Evolutionary conservation across 2,329 filamentous ascomycete species (phyloP).

Genomic region (Chaetomium sp.): DNA sequence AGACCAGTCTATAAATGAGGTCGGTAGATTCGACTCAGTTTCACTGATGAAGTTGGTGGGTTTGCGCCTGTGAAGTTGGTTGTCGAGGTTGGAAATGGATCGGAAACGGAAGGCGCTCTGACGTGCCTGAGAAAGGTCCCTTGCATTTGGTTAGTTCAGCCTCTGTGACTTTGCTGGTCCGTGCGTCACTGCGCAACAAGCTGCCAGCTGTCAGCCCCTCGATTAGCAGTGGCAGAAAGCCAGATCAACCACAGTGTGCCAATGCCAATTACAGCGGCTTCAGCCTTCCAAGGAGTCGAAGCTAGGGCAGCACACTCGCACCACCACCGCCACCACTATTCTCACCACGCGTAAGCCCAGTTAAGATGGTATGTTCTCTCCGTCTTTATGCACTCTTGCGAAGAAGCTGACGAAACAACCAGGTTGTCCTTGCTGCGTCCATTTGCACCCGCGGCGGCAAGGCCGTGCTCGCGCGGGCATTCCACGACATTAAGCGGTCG

Average conservation of each 20-base stretch:
- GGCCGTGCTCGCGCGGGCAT: slow-evolving; percentile 95
- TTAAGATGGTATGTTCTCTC: slow-evolving; percentile 45
- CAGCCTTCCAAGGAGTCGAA: slow-evolving; percentile 5
- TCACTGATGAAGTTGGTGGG: not conserved
- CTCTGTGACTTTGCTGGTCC: not conserved
- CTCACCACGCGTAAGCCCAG: slow-evolving; percentile 22
- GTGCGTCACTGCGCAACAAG: not conserved
- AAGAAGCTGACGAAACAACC: slow-evolving; percentile 28
- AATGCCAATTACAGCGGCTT: slow-evolving; percentile 23
- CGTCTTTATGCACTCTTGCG: not conserved
- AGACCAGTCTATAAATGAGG: not conserved
- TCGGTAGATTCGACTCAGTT: not conserved
- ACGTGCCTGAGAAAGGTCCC: not conserved
- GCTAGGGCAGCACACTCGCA: slow-evolving; percentile 18
- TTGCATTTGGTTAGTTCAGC: slow-evolving; percentile 12
- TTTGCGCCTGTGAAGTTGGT: not conserved
- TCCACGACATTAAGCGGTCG: slow-evolving; percentile 95
- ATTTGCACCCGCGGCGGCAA: slow-evolving; percentile 99
- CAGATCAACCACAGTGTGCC: slow-evolving; percentile 32
- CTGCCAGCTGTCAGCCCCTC: slow-evolving; percentile 34
- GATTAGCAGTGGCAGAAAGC: slow-evolving; percentile 27
- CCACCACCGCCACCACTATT: slow-evolving; percentile 6
- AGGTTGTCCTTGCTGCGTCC: slow-evolving; percentile 98
- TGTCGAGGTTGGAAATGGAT: not conserved
- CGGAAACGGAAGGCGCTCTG: slow-evolving; percentile 9